A percentile compares a stretch with the other conserved stretches of the same genome.
phyloP scores from a whole-genome alignment of 768 basidiomycete species.

The Arthromyces matolae region DNA sequence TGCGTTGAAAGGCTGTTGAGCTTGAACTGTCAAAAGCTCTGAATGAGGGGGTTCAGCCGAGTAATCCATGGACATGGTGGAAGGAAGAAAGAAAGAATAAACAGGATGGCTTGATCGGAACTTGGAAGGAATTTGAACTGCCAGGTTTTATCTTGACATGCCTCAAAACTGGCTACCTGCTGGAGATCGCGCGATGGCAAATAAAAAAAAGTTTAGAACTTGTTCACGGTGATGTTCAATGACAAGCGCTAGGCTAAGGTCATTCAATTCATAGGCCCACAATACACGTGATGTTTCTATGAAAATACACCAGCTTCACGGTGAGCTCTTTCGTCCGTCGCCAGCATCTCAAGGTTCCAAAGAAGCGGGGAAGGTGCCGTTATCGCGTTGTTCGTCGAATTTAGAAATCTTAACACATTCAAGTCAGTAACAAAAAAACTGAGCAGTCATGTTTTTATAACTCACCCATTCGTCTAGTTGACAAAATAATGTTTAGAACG shows the following conservation, averaged over 20 bases:
- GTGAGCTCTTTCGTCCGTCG: slow-evolving; percentile 1
- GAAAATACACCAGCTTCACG: slow-evolving; percentile 4
- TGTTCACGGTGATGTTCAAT: no score
- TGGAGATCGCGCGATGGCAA: no score
- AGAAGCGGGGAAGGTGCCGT: slow-evolving; percentile 87
- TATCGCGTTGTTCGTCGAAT: slow-evolving; percentile 95
- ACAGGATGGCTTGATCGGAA: slow-evolving; percentile 11
- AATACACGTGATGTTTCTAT: slow-evolving; percentile 17
- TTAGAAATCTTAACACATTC: slow-evolving; percentile 57
- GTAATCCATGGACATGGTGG: slow-evolving; percentile 47
- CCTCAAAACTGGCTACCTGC: no score
- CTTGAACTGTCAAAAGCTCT: slow-evolving; percentile 41
- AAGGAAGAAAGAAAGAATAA: slow-evolving; percentile 7
- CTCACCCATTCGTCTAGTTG: slow-evolving; percentile 88
- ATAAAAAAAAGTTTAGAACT: background rate
- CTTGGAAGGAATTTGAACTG: no score
- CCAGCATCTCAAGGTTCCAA: slow-evolving; percentile 52
- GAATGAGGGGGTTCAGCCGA: slow-evolving; percentile 48
- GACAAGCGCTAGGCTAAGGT: no score
- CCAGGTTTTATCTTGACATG: no score
- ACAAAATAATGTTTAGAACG: background rate
- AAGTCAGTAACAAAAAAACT: slow-evolving; percentile 10
- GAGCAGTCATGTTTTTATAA: slow-evolving; percentile 8
- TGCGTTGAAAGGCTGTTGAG: slow-evolving; percentile 60
- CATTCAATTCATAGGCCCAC: no score